Base-by-base conservation (phyloP, 2,329 filamentous ascomycete genomes). In the Hymenoscyphus fructigenus region DNA sequence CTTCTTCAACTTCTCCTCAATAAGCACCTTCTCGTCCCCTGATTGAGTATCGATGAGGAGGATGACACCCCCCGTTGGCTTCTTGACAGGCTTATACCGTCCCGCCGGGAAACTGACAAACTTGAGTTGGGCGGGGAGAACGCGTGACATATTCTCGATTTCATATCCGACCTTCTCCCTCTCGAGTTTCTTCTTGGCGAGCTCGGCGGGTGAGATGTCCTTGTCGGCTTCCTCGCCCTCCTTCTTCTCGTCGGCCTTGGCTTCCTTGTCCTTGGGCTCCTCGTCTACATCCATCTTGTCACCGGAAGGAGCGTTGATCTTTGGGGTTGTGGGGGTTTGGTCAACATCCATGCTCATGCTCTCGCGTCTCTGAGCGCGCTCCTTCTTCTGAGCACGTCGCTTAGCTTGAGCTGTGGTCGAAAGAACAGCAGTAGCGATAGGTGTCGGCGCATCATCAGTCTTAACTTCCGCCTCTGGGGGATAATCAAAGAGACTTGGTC, bases 141-240 rank as follows among this genome's bases (percentile, higher is more conserved):
- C 93, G 72, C 95, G 87, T 62, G 91, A 96, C 92, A 99, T 96
- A 82, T 99, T 99, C 76, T 95, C 91, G 67, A 99, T 85, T 69
- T 97, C 93, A 76, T 95, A 97, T 71, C 95, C 95, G 65, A 96
- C 86, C 85, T 97, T 98, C 81, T 99, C 95, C 82, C 95, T 96
- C 79, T 97, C 93, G 0, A 83, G 82, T 83, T 95, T 96, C 85
- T 96, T 97, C 85, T 94, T 97, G 44, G 83, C 80, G 15, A 89
- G 86, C 47, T 82, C 79, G 1, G 84, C 80, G 32, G 79, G 72
- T 14, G 80, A 76, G 1, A 81, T 78, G 60, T 90, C 87, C 76
- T 88, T 89, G 56, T 89, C 83, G 14, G 69, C 78, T 15, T 85
- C 84, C n/a, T 77, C 78, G 41, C 84, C 84, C 70, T 88, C 85